Conservation (phyloP, 2,329 filamentous ascomycete genomes). For the Neofusicoccum parvum region DNA sequence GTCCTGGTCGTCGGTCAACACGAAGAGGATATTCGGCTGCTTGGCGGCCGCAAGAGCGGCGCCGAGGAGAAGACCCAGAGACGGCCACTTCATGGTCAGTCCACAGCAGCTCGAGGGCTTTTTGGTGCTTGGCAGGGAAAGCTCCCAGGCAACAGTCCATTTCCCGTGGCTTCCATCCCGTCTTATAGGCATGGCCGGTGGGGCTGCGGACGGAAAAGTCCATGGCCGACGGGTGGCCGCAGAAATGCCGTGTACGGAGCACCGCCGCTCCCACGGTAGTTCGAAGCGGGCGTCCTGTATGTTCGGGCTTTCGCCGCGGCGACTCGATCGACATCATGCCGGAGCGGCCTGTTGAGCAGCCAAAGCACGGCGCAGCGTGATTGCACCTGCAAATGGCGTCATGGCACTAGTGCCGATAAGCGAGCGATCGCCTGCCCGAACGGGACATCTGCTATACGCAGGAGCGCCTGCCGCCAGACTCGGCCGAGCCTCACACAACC, state of each 20-base stretch:
- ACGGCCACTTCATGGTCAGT: constrained; percentile 1
- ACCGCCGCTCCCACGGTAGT: neutral
- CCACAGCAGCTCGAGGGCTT: neutral
- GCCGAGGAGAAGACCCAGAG: constrained; percentile 1
- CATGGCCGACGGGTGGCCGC: neutral
- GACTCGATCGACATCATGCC: neutral
- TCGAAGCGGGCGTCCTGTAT: neutral
- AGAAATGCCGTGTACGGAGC: neutral
- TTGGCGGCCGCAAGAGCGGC: constrained; percentile 17
- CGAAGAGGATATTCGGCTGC: constrained; percentile 62
- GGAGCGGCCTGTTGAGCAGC: neutral
- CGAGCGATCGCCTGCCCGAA: neutral
- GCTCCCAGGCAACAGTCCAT: neutral
- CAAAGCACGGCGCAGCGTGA: neutral
- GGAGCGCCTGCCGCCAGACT: too few relatives aligned
- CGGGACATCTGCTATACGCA: neutral
- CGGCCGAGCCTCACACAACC: neutral
- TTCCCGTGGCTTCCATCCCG: too few relatives aligned
- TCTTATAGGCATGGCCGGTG: constrained; percentile 2
- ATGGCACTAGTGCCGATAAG: neutral
- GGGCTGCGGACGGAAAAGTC: neutral
- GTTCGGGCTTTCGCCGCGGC: neutral
- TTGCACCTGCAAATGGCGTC: neutral
- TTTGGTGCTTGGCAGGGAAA: neutral
- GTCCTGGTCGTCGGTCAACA: constrained; percentile 71